Evolutionary conservation across 2,329 filamentous ascomycete genomes (phyloP).

Genomic region (Volutella citrinella): DNA sequence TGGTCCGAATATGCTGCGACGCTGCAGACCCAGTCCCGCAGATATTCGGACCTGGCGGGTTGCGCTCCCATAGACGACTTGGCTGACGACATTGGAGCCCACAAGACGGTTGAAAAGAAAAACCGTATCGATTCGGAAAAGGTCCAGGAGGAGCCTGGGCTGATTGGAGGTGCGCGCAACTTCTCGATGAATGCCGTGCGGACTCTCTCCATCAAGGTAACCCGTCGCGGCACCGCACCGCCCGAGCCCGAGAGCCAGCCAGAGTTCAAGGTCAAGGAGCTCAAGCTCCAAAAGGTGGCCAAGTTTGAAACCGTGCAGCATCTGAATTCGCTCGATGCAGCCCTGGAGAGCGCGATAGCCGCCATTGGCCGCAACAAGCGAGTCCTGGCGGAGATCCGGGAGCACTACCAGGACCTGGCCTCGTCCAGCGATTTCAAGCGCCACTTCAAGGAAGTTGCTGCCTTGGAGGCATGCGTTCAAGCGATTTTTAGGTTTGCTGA

Average conservation of each 20-base stretch:
- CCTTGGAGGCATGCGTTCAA: neutral
- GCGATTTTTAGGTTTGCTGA: neutral
- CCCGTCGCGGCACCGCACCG: neutral
- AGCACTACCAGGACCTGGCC: conserved; percentile 1
- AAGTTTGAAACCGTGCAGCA: conserved; percentile 1
- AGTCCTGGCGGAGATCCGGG: conserved; percentile 2
- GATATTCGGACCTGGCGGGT: neutral
- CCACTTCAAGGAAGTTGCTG: neutral
- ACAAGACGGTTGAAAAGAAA: neutral
- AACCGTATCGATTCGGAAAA: fast-evolving
- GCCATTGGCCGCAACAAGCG: conserved; percentile 2
- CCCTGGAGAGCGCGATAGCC: neutral
- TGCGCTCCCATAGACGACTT: neutral
- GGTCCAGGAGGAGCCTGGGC: neutral
- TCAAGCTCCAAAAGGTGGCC: conserved; percentile 1
- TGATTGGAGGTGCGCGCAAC: neutral
- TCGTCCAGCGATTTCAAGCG: neutral
- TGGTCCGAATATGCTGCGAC: conserved; percentile 3
- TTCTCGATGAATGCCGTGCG: neutral
- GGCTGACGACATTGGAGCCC: neutral
- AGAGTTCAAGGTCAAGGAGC: neutral
- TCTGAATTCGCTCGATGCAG: neutral
- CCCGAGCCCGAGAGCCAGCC: neutral
- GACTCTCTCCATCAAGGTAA: neutral
- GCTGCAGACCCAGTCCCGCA: neutral